Evolutionary conservation across 2,329 filamentous ascomycete genomes (phyloP).

Genomic region (Ilyonectria sp.): DNA sequence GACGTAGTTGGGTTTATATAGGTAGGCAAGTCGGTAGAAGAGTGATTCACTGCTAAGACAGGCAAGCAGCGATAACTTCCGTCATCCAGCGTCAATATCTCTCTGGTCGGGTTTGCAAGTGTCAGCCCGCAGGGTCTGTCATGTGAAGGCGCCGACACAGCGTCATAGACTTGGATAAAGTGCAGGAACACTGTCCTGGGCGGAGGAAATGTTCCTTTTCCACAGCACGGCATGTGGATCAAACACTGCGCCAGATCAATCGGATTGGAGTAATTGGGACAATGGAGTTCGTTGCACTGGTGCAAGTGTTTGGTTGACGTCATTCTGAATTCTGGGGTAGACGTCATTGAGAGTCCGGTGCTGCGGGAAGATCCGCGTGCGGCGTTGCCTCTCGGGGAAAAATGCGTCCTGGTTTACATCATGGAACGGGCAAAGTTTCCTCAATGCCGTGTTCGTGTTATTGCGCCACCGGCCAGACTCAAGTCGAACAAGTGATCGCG

Average conservation of each 20-base stretch:
- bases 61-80: slow-evolving; percentile 4
- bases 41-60: neutral
- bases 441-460: neutral
- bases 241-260: neutral
- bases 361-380: neutral
- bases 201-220: neutral
- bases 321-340: neutral
- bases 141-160: neutral
- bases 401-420: neutral
- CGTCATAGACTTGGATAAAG: slow-evolving; percentile 7
- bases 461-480: too few species aligned
- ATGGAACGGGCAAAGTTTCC: neutral
- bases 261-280: neutral
- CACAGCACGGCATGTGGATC: neutral
- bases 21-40: neutral
- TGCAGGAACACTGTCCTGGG: neutral
- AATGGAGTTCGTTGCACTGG: neutral
- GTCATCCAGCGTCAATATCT: slow-evolving; percentile 10
- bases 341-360: neutral
- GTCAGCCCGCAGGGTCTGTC: neutral
- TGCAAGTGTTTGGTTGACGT: slow-evolving; percentile 2
- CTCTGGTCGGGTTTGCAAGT: neutral
- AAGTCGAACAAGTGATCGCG: neutral
- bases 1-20: slow-evolving; percentile 15
- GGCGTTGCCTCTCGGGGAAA: neutral